Conservation (phyloP, 345 rosid genomes). For the Erucastrum elatum region DNA sequence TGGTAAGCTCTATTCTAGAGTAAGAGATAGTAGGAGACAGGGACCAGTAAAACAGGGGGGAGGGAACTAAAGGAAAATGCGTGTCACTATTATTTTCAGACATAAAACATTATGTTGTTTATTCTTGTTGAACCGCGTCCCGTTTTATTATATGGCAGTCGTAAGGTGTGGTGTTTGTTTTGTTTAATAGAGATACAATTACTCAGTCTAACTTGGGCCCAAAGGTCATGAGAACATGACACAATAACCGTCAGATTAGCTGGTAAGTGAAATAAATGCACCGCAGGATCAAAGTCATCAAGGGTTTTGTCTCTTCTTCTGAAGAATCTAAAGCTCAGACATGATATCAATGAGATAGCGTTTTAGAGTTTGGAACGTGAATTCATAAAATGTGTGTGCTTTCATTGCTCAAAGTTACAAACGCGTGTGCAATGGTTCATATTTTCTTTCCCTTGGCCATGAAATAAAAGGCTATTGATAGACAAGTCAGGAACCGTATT, state of each 20-base stretch:
- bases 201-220: neutral
- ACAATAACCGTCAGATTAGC: neutral
- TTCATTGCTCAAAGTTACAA: too few relatives aligned
- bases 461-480: too few relatives aligned
- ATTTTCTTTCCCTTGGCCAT: too few relatives aligned
- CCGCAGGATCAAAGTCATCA: neutral
- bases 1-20: neutral
- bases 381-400: too few relatives aligned
- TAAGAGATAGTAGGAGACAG: too few relatives aligned
- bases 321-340: neutral
- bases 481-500: too few relatives aligned
- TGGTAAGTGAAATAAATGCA: neutral
- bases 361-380: too few relatives aligned
- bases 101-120: neutral
- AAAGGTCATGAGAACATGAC: neutral
- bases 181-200: neutral
- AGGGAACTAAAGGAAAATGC: too few relatives aligned
- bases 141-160: slow-evolving; percentile 6
- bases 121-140: neutral
- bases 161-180: neutral
- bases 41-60: too few relatives aligned
- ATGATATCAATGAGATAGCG: too few relatives aligned
- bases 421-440: too few relatives aligned
- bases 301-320: neutral
- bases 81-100: too few relatives aligned